Evolutionary conservation across 106 monocot genomes (phyloP), one percentile per base, ranked within the genome.

Genomic region (Dendrobium nobile): DNA sequence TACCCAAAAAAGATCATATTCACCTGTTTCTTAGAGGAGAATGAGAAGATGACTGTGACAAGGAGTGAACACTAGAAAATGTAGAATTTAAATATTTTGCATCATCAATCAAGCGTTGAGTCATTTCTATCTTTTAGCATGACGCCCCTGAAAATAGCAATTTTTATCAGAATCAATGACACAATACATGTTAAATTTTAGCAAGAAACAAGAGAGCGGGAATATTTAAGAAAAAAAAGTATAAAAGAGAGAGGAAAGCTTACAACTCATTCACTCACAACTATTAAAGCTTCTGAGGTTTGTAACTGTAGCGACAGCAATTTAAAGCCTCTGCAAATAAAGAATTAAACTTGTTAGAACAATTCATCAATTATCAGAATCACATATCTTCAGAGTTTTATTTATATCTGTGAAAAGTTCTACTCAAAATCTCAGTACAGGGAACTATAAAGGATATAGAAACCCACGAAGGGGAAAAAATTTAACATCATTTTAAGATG

Each of bases 71-170:
- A 74, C 11, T 74, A 44, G 74, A 44, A 42, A 44, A 74, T 42
- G 74, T 74, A 20, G 74, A 74, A 28, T 37, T 43, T 13, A 74
- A 41, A 74, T 20, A 74, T 15, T 74, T 74, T n/a, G 74, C 74
- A 74, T 74, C 74, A 74, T 74, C 74, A 28, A 74, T 43, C 74
- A 43, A 74, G 20, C 18, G 74, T 41, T 74, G 74, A 74, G 74
- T 42, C 74, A 74, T 74, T 74, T 74, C 74, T 74, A 20, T 28
- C 41, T 42, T 74, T 31, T 74, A 44, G 74, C 74, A 74, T 74
- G 74, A 74, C 44, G 18, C 42, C 43, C 43, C 43, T 41, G 42
- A 74, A 74, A 44, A 20, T 19, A 74, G 74, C 17, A 74, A 74
- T 33, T 33, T 70, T 70, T 16, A 37, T 7, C 5, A 22, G 8